Evolutionary conservation across 2,329 filamentous ascomycete species (phyloP), one percentile per base, ranked within the genome.

Genomic region (Neurospora sp.): DNA sequence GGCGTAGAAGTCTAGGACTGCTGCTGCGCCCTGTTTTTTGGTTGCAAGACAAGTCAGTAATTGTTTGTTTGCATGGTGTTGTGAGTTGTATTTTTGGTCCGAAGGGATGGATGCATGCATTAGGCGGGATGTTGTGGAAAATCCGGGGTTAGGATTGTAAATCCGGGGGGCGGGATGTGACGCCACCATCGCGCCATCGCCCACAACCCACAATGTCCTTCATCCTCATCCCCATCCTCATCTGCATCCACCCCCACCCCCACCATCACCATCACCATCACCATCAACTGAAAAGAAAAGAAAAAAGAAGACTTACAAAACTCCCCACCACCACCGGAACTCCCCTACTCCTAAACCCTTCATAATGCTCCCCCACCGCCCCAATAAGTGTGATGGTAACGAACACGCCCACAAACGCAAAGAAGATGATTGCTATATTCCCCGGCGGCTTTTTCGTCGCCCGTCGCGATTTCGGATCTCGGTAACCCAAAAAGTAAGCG

Each of bases 1-100:
- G 66, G 87, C 84, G 74, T 89, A 89, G 78, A 91, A 93, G 75
- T 91, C 86, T 43, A 93, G 85, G n/a, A 93, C 89, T 15, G 91
- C 91, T 2, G 90, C 88, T 4, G 91, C 91, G 68, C 91, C 91
- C 89, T 91, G 70, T 23, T 40, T 28, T 28, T 28, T 28, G 28
- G 28, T 28, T 28, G 28, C 28, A 28, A 28, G 28, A 4, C 28
- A 28, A 28, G 28, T 28, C 28, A 28, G 28, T 28, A 28, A 28
- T 28, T 28, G 28, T 28, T 4, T n/a, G n/a, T n/a, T n/a, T n/a
- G n/a, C n/a, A n/a, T n/a, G n/a, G n/a, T n/a, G n/a, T n/a, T n/a
- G n/a, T n/a, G n/a, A n/a, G n/a, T n/a, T n/a, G n/a, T n/a, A n/a
- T n/a, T n/a, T n/a, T 28, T 28, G 28, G 28, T 28, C 28, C 28